Base-by-base conservation (phyloP, 2,329 filamentous ascomycete genomes). In the Moelleriella libera region DNA sequence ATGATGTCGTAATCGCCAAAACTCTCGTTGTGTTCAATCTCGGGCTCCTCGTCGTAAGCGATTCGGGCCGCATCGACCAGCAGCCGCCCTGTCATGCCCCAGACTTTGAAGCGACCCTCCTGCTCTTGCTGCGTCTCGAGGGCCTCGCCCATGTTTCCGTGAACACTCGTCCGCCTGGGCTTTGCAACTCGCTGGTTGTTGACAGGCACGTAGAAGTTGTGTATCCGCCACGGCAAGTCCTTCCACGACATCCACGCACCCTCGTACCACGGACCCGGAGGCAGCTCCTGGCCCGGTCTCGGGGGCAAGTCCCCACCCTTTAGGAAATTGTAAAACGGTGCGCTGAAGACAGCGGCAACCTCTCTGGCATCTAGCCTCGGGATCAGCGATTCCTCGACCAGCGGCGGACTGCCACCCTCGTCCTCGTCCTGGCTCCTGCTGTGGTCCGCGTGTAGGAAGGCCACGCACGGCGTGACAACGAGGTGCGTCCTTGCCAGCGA, bases 61-160 rank as follows among this genome's bases (percentile, higher is more conserved):
- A 94, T 74, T 52, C 86, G 73, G 34, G 90, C 89, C 5, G 85
- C 83, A 65, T 97, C 90, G 5, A 96, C 86, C 47, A 96, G 63
- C 47, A 97, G 90, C 46, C 88, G 72, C 3, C 88, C 90, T 47
- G 90, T 97, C 87, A 97, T 90, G 12, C 90, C 90, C 76, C 89
- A 96, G 5, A 97, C 88, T 55, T 85, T 81, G 65, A 92, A 95
- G 39, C 84, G 71, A 3, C 69, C 69, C 50, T 73, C 67, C 51
- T 68, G 59, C 43, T 68, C 69, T 52, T 74, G 58, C 43, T 68
- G 69, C 52, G 74, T 68, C 49, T 76, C 68, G 12, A 74, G 55
- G 51, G 63, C 57, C 50, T 68, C 66, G 4, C 63, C 64, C 44
- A 69, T 57, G 41, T 67, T 63, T 47, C 68, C 66, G 60, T 78